Evolutionary conservation across 1,139 yeast species (phyloP), one percentile per base, ranked within the genome.

Genomic region (Kurtzmaniella quercitrusa): DNA sequence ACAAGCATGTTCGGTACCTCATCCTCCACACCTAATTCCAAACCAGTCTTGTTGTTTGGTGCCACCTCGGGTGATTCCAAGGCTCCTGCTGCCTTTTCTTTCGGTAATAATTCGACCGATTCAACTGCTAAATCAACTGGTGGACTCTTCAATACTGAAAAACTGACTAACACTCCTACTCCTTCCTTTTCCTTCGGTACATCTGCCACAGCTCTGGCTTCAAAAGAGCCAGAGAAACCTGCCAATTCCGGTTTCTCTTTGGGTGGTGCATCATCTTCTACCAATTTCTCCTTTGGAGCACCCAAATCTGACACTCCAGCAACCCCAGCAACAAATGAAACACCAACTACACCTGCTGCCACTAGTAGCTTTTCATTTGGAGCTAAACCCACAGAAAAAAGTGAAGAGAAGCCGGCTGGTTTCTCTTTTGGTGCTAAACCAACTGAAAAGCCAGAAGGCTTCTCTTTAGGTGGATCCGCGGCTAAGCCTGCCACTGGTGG

Each of bases 391-490:
- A 48, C 41, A 17, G 54, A 50, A 2, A 40, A 42, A 27, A 19
- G 19, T 3, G 38, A 34, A 8, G 46, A 31, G n/a, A 53, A n/a
- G 52, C 43, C 52, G 8, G 36, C 49, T 48, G 56, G 53, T 3
- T 34, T 43, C 14, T 45, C 47, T 47, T 3, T 47, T 45, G n/a
- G 46, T 51, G 11, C 39, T 7, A 36, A 18, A 9, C 36, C 45
- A 40, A 37, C 48, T 36, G 18, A 16, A 9, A 31, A n/a, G 21
- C 54, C 11, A 46, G 53, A 5, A 16, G 53, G 56, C 12, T 44
- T 46, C 38, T 21, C 36, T 9, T 55, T 56, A 42, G 62, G 60
- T 9, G 48, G 52, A 7, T 53, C 60, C 6, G 54, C 57, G 18
- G 48, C 58, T 12, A 41, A 50, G 25, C 27, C 52, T 23, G 33